Percentiles rank a stretch among this genome's conserved stretches.
Evolutionary conservation across 2,329 filamentous ascomycete species (phyloP).

Genomic region (Cyanodermella asteris): DNA sequence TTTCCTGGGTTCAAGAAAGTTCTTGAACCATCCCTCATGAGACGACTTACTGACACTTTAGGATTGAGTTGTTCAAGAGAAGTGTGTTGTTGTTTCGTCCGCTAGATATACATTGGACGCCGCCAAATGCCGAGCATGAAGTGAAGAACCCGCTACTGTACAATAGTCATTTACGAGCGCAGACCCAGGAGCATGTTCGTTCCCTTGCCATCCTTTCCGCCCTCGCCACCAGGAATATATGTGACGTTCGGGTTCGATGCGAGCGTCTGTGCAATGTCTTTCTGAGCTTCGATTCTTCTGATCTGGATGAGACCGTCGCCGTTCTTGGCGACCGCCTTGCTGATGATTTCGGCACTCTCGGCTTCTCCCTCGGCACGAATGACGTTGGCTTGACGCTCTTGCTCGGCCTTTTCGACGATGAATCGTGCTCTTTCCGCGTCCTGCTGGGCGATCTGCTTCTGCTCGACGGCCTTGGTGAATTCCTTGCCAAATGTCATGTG

Average conservation of each 20-base stretch:
- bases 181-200: constrained; percentile 46
- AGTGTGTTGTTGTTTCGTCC: too few species aligned
- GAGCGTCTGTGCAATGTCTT: constrained; percentile 82
- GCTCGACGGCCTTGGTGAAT: constrained; percentile 95
- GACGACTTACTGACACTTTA: too few species aligned
- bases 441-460: constrained; percentile 99
- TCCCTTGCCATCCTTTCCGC: constrained; percentile 34
- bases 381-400: constrained; percentile 95
- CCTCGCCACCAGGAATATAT: constrained; percentile 52
- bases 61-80: too few species aligned
- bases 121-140: too few species aligned
- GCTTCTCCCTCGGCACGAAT: constrained; percentile 96
- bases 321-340: constrained; percentile 75
- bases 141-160: too few species aligned
- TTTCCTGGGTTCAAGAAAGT: too few species aligned
- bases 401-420: constrained; percentile 96
- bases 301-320: constrained; percentile 92
- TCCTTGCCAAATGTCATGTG: constrained; percentile 99
- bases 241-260: constrained; percentile 85
- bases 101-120: too few species aligned
- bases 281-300: constrained; percentile 87
- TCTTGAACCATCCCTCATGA: too few species aligned
- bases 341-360: constrained; percentile 88
- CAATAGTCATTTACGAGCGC: constrained; percentile 28
- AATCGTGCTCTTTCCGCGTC: constrained; percentile 93